Evolutionary conservation across 2,329 filamentous ascomycete genomes (phyloP).

Genomic region (Juglanconis oblonga): DNA sequence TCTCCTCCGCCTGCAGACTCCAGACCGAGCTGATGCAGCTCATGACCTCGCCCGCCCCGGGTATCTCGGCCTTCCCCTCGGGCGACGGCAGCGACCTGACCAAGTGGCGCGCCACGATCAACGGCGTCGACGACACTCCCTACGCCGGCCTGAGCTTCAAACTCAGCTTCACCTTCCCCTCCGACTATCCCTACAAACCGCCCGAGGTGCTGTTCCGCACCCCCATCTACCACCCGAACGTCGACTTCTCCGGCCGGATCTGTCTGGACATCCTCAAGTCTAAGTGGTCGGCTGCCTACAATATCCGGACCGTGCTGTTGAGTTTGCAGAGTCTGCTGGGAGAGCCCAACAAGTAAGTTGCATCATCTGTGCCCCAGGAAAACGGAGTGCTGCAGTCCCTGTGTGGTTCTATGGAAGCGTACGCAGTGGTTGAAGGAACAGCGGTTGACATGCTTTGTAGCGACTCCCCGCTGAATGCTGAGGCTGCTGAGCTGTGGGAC

Average conservation of each 20-base stretch:
- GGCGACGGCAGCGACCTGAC: conserved; percentile 80
- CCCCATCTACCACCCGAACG: conserved; percentile 97
- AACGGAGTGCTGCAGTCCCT: neutral
- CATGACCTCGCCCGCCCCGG: conserved; percentile 91
- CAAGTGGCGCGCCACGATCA: conserved; percentile 90
- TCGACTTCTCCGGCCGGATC: conserved; percentile 95
- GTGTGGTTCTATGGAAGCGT: neutral
- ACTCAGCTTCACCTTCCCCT: conserved; percentile 84
- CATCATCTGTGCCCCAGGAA: neutral
- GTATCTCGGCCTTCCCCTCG: conserved; percentile 91
- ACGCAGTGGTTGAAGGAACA: no score
- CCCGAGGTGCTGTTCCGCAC: conserved; percentile 96
- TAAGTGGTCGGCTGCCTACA: conserved; percentile 98
- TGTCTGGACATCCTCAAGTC: conserved; percentile 98
- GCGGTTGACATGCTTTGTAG: conserved; percentile 42
- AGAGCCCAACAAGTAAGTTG: conserved; percentile 92
- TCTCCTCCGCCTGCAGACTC: conserved; percentile 55
- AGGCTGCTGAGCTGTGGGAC: conserved; percentile 95
- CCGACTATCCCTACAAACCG: conserved; percentile 88
- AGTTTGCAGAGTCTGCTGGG: conserved; percentile 93
- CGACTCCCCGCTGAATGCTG: conserved; percentile 89
- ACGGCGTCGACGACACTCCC: conserved; percentile 85
- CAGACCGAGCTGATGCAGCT: conserved; percentile 98
- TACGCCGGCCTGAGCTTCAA: conserved; percentile 89
- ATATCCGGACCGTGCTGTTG: conserved; percentile 87